These are phyloP conservation scores for Pinus albicaulis DNA, from an alignment of 75 land plant genomes.

Conservation along the genomic window DNA sequence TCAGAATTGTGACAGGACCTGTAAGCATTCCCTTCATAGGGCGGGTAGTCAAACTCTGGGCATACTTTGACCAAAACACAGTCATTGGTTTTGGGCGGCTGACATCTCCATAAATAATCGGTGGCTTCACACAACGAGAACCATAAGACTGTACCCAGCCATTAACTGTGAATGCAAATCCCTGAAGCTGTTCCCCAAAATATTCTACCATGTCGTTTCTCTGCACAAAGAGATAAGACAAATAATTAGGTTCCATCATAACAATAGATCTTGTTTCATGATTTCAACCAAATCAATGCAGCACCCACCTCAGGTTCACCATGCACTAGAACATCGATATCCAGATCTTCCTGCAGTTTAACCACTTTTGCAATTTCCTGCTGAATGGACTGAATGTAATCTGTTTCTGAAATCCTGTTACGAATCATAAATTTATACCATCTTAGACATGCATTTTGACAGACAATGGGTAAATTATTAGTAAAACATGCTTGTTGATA, in stretches of 20 bases:
- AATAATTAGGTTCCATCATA: neutral
- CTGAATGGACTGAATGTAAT: conserved; percentile 63
- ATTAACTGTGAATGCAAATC: conserved; percentile 82
- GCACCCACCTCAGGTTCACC: conserved; percentile 74
- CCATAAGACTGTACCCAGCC: conserved; percentile 98
- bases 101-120: conserved; percentile 90
- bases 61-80: conserved; percentile 78
- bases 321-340: conserved; percentile 88
- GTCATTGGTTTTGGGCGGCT: conserved; percentile 93
- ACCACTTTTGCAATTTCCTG: conserved; percentile 75
- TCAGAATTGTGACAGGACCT: conserved; percentile 90
- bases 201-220: conserved; percentile 89
- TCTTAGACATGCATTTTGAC: neutral
- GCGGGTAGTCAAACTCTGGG: conserved; percentile 81
- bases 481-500: neutral
- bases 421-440: neutral
- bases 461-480: neutral
- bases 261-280: neutral
- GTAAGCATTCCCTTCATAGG: conserved; percentile 98
- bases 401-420: conserved; percentile 65
- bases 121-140: conserved; percentile 92
- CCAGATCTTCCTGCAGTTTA: conserved; percentile 86
- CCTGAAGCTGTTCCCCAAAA: conserved; percentile 82
- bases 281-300: neutral
- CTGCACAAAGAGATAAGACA: conserved; percentile 18